These are phyloP conservation scores for Neospermospora avenae DNA, from an alignment of 2,329 filamentous ascomycete genomes.

Conservation along the genomic window DNA sequence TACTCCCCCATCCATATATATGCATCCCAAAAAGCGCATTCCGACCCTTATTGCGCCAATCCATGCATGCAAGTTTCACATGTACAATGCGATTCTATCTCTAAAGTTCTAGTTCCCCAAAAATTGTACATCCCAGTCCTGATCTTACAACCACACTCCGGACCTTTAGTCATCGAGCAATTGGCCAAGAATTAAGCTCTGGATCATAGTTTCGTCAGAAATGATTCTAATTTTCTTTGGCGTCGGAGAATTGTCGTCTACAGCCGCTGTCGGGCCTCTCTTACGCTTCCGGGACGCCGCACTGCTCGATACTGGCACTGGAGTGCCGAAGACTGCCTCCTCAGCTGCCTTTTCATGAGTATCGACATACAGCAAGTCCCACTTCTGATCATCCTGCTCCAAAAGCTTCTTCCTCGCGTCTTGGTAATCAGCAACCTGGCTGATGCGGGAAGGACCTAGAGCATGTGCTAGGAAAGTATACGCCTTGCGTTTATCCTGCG, in stretches of 20 bases:
- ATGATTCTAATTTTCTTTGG: slow-evolving; percentile 62
- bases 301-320: slow-evolving; percentile 20
- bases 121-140: background rate
- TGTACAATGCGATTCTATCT: background rate
- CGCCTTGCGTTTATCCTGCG: slow-evolving; percentile 62
- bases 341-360: slow-evolving; percentile 49
- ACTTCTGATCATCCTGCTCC: slow-evolving; percentile 46
- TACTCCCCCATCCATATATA: background rate
- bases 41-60: background rate
- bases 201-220: slow-evolving; percentile 82
- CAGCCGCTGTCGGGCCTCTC: slow-evolving; percentile 36
- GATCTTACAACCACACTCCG: background rate
- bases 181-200: slow-evolving; percentile 85
- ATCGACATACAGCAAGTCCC: slow-evolving; percentile 79
- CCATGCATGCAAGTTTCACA: background rate
- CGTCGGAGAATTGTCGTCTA: slow-evolving; percentile 36
- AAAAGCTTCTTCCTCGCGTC: slow-evolving; percentile 61
- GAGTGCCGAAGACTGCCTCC: slow-evolving; percentile 32
- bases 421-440: slow-evolving; percentile 60
- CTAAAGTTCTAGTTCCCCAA: background rate
- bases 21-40: background rate
- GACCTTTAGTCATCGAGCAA: slow-evolving; percentile 46
- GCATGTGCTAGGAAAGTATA: slow-evolving; percentile 80
- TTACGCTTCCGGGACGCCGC: slow-evolving; percentile 43
- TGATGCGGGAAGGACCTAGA: slow-evolving; percentile 66